phyloP scores from a whole-genome alignment of 2,329 filamentous ascomycete genomes.

The Hypocrella siamensis region DNA sequence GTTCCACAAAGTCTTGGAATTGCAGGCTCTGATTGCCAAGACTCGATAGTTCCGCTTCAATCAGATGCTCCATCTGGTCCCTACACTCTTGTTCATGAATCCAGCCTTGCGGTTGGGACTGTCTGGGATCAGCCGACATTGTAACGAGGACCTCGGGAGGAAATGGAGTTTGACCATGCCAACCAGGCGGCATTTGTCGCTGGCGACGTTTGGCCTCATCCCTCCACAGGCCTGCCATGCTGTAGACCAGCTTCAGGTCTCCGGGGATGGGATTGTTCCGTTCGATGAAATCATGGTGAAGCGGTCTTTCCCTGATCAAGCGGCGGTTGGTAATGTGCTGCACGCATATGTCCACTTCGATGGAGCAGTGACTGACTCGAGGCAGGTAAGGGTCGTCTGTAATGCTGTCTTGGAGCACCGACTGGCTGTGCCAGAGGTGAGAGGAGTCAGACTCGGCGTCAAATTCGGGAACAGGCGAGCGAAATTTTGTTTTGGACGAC shows the following conservation, averaged over 20 bases:
- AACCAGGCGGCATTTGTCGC: conserved; percentile 47
- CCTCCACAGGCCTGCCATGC: conserved; percentile 86
- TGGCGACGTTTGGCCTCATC: conserved; percentile 75
- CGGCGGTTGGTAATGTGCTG: conserved; percentile 75
- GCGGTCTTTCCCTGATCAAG: conserved; percentile 55
- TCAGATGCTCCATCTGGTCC: conserved; percentile 45
- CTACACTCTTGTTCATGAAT: conserved; percentile 80
- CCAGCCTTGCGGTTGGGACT: conserved; percentile 65
- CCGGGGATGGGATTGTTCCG: conserved; percentile 43
- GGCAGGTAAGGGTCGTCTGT: conserved; percentile 49
- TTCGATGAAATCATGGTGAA: conserved; percentile 84
- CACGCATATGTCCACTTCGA: conserved; percentile 82
- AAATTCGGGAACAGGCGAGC: conserved; percentile 57
- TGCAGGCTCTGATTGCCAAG: conserved; percentile 23
- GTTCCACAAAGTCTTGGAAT: conserved; percentile 52
- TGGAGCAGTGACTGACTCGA: conserved; percentile 69
- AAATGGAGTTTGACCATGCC: conserved; percentile 60
- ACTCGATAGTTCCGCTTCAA: conserved; percentile 43
- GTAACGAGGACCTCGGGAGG: conserved; percentile 67
- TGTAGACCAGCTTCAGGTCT: conserved; percentile 74
- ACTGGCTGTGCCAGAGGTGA: conserved; percentile 69
- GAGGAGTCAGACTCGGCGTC: conserved; percentile 40
- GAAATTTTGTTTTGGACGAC: conserved; percentile 53
- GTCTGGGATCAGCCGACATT: conserved; percentile 71
- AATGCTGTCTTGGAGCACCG: conserved; percentile 36